Base-by-base conservation (phyloP, 192 early-diverging fungal species). In the Mortierella alpina region DNA sequence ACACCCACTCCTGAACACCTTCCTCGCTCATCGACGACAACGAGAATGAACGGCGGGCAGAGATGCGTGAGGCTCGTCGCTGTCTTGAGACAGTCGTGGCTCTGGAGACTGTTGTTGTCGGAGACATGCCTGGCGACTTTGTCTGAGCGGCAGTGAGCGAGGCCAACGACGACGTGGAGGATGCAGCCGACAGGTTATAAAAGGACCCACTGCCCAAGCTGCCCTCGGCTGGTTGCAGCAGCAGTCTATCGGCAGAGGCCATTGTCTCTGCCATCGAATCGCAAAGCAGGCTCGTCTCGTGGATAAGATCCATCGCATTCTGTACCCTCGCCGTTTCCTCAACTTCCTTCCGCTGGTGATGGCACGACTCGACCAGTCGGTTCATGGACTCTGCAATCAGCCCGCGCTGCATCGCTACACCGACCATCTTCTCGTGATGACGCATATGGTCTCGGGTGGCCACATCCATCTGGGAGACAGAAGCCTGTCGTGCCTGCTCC, bases 321-420 rank as follows among this genome's bases (percentile, higher is more conserved):
- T 69, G 74, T 6, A 76, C 66, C n/a, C 64, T 58, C 9, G 52
- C 60, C 17, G 61, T 56, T 54, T 76, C 74, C 46, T 76, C 74
- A 5, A 69, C 66, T 22, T 76, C 74, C n/a, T 66, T 60, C 31
- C 67, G 74, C 14, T 76, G 66, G 18, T 63, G 66, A 59, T 67
- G 40, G 20, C 74, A 76, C 18, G 59, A 76, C 15, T 76, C 74
- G 5, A 76, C 74, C 41, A 76, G 22, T 49, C 74, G 66, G 46
- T 64, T 76, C 66, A 76, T 76, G 2, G 59, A 57, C 48, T 76
- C 74, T 40, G 74, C 74, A 45, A 76, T 76, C 7, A 64, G 61
- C 14, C 74, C 74, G 41, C 74, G 74, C 61, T 76, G 74, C 74
- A 76, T 76, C 46, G 74, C 74, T 9, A 76, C 74, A 18, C 74